Base-by-base conservation (phyloP, 1,139 yeast species). In the Tardiomyces blankii region DNA sequence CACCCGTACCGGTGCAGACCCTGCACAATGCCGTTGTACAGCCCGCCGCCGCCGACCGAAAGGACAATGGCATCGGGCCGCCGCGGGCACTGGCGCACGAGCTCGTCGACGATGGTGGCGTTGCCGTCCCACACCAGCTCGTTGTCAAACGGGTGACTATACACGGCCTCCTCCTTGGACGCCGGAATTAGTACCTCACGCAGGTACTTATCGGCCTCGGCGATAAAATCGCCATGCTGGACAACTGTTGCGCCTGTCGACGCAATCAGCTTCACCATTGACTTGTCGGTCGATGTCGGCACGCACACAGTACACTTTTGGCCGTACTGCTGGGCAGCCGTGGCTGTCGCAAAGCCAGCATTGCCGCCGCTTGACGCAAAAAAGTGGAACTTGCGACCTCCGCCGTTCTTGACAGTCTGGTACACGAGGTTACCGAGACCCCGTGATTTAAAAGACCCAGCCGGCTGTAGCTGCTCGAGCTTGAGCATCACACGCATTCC, bases 351-450 rank as follows among this genome's bases (percentile, higher is more conserved):
- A 45, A 78, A 68, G 0, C 89, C 89, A 0, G 91, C 91, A 58
- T 82, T 82, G 1, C 91, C 89, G n/a, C 89, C 91, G 18, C 86
- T 78, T 13, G 86, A 79, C 2, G 83, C 73, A 55, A 74, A 77
- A 23, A 81, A 79, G 28, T 72, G 74, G 33, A 75, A 69, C 42
- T 61, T 56, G 21, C 57, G 52, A 5, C 47, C 60, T 16, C 51
- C 51, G 40, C 42, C 44, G 18, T 21, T 45, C 18, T 33, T 35
- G 23, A 62, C 49, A 1, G 64, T 59, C 42, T 58, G 54, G 45
- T 58, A 51, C 19, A 65, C 64, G 19, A 64, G 58, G 48, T 62
- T 55, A 12, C 69, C 68, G 13, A 65, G 55, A 1, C 68, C 69
- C 12, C 89, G 68, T 21, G 81, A 68, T 57, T 82, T 82, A 67